These are phyloP conservation scores for Craspedostauros australis DNA, from an alignment of 108 stramenopile species.

Conservation along the genomic window DNA sequence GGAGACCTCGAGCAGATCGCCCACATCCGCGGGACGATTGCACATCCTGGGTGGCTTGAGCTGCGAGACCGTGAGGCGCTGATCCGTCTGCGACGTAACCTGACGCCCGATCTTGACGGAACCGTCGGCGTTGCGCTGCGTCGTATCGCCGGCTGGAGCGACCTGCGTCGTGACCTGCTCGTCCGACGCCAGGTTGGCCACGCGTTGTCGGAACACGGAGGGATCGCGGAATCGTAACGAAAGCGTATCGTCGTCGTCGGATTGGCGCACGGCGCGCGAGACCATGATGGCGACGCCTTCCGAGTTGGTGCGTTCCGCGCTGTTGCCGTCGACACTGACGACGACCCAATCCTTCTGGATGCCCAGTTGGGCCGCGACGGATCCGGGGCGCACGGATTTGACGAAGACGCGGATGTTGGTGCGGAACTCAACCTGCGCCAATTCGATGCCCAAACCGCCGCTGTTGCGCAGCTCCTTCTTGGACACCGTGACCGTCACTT, in stretches of 20 bases:
- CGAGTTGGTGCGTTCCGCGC: slow-evolving; percentile 51
- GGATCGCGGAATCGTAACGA: slow-evolving; percentile 68
- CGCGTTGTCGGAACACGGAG: slow-evolving; percentile 34
- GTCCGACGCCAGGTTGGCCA: slow-evolving; percentile 29
- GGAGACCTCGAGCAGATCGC: slow-evolving; percentile 76
- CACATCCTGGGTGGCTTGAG: slow-evolving; percentile 73
- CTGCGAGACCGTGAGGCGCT: slow-evolving; percentile 61
- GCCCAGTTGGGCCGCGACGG: slow-evolving; percentile 48
- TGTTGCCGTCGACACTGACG: slow-evolving; percentile 52
- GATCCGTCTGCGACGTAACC: slow-evolving; percentile 55
- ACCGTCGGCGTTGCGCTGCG: slow-evolving; percentile 61
- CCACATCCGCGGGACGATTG: slow-evolving; percentile 47
- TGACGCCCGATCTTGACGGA: slow-evolving; percentile 32
- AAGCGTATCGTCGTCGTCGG: slow-evolving; percentile 15
- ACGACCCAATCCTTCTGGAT: slow-evolving; percentile 63
- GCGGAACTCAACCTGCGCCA: slow-evolving; percentile 64
- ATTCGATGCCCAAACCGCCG: slow-evolving; percentile 63
- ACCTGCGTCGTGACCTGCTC: slow-evolving; percentile 57
- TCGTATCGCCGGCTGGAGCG: slow-evolving; percentile 73
- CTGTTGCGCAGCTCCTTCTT: slow-evolving; percentile 30
- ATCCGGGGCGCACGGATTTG: slow-evolving; percentile 61
- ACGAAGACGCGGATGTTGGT: slow-evolving; percentile 68
- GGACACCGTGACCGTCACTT: slow-evolving; percentile 41
- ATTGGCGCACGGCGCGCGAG: slow-evolving; percentile 28
- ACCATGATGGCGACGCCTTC: slow-evolving; percentile 67